Conservation (phyloP, 768 basidiomycete species). For the Tricholoma furcatifolium region DNA sequence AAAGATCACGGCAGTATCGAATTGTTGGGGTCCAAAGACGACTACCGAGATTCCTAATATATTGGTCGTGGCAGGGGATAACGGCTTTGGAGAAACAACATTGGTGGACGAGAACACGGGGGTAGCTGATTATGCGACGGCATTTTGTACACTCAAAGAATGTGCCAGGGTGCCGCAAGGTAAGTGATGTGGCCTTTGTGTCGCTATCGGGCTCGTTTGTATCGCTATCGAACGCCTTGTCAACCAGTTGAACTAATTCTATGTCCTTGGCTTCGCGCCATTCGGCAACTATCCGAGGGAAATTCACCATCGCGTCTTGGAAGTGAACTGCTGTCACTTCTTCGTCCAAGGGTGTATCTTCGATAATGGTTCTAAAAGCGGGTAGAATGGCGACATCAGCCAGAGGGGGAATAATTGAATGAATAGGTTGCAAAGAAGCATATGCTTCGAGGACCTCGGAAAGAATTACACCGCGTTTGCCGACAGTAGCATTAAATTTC, state of each 20-base stretch:
- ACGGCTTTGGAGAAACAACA: not conserved
- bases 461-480: constrained; percentile 11
- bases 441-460: constrained; percentile 10
- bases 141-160: constrained; percentile 7
- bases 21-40: constrained; percentile 6
- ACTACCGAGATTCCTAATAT: constrained; percentile 1
- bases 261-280: constrained; percentile 15
- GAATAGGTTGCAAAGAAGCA: constrained; percentile 10
- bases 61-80: not conserved
- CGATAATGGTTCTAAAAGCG: constrained; percentile 14
- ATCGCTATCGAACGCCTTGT: too few relatives aligned
- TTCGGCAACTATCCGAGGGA: constrained; percentile 9
- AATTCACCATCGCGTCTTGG: constrained; percentile 6
- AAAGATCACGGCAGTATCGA: not conserved
- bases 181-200: not conserved
- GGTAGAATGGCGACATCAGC: constrained; percentile 18
- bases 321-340: constrained; percentile 14
- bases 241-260: constrained; percentile 13
- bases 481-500: constrained; percentile 3
- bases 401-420: constrained; percentile 12
- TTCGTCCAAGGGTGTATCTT: constrained; percentile 15
- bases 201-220: not conserved
- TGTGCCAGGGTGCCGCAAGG: constrained; percentile 8
- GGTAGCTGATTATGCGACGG: constrained; percentile 4
- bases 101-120: constrained; percentile 11